Evolutionary conservation across 2,329 filamentous ascomycete species (phyloP), one percentile per base, ranked within the genome.

Genomic region (Trichoderma polysporum): DNA sequence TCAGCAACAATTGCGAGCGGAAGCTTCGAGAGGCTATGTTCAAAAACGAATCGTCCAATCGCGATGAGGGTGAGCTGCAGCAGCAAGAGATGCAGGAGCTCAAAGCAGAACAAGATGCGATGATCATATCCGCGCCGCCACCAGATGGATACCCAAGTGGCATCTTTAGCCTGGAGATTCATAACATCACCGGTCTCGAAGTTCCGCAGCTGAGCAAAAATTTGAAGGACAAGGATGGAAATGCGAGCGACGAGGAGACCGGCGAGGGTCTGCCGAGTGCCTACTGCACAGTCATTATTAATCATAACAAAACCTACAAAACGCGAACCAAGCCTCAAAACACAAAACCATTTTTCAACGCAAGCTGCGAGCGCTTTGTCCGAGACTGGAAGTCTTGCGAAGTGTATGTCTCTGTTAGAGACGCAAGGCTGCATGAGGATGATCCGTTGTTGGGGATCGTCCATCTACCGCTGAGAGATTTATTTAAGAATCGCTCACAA

Each of bases 281-380:
- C 29, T 93, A 92, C 74, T 91, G 89, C 75, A 91, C 84, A 35
- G 85, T 93, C 71, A 90, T 92, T 50, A 77, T 93, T 70, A 92
- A 93, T 73, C 90, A 93, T 73, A 84, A 85, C 70, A 92, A 86
- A 74, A 80, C 84, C 13, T 93, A 89, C 79, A 88, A 85, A 71
- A 91, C 90, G 2, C 81, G 91, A 17, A 91, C 90, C 0, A 93
- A 93, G 77, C 90, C 91, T 1, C 91, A 92, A 78, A 92, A 92
- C 69, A 84, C 88, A 0, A 92, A 91, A 72, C 91, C 91, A 0
- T 93, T 92, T 76, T 93, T 91, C 81, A 93, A 93, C 70, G 90
- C 91, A 2, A 89, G 89, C 6, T 91, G 87, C 2, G 91, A 93
- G 75, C 85, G 89, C 5, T 91, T 92, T 69, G 83, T 93, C 45